These are phyloP conservation scores for Colletotrichum sp. DNA, from an alignment of 2,329 filamentous ascomycete genomes.

Conservation along the genomic window DNA sequence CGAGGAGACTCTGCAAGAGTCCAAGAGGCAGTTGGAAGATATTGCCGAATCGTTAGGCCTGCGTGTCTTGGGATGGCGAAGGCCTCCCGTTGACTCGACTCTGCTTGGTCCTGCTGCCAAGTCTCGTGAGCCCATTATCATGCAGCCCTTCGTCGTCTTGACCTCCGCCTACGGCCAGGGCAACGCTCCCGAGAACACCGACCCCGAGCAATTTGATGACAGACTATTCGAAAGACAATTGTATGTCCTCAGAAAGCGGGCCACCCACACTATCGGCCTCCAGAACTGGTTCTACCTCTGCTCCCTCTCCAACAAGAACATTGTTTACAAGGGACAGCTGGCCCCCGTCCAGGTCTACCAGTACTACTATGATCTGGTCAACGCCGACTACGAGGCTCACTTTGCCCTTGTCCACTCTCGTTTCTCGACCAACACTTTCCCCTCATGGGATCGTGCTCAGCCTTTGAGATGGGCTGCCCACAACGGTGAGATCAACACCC, in stretches of 20 bases:
- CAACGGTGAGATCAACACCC: constrained; percentile 98
- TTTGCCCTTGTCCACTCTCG: constrained; percentile 97
- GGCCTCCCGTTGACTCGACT: constrained; percentile 91
- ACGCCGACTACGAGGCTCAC: constrained; percentile 96
- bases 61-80: constrained; percentile 93
- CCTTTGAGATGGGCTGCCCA: constrained; percentile 96
- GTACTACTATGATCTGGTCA: constrained; percentile 96
- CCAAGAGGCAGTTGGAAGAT: constrained; percentile 91
- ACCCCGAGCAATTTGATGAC: constrained; percentile 82
- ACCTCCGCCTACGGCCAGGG: constrained; percentile 84
- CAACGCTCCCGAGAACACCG: constrained; percentile 77
- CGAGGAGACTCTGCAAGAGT: constrained; percentile 86
- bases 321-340: constrained; percentile 98
- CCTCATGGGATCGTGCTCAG: constrained; percentile 97
- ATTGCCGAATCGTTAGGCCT: constrained; percentile 87
- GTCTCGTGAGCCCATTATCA: constrained; percentile 92
- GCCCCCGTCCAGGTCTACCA: constrained; percentile 95
- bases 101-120: constrained; percentile 91
- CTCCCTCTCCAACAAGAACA: constrained; percentile 96
- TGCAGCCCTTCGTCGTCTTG: constrained; percentile 94
- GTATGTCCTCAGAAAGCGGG: constrained; percentile 92
- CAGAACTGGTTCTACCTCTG: constrained; percentile 99
- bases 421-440: constrained; percentile 98
- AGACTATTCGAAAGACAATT: constrained; percentile 90
- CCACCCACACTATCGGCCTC: constrained; percentile 91